Percentiles rank a stretch among this genome's conserved stretches.
These are phyloP conservation scores for Apiospora koreana DNA, from an alignment of 2,329 filamentous ascomycete genomes.

Conservation along the genomic window DNA sequence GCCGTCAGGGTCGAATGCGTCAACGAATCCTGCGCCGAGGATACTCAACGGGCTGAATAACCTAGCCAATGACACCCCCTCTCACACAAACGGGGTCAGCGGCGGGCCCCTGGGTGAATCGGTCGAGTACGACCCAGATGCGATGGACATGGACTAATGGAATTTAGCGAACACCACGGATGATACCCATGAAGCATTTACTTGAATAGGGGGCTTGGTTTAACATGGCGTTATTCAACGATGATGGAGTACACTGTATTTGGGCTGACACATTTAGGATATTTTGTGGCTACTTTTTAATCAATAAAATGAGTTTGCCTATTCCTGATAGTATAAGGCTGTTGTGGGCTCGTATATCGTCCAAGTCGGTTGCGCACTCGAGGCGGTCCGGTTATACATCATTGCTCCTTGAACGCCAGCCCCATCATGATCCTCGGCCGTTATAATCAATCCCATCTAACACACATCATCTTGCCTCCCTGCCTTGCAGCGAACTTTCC, in stretches of 20 bases:
- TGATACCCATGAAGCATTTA: conserved; percentile 9
- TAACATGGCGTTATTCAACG: background rate
- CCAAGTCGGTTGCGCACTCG: background rate
- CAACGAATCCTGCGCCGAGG: background rate
- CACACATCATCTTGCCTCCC: background rate
- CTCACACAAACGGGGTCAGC: background rate
- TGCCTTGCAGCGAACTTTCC: background rate
- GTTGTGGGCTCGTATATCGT: background rate
- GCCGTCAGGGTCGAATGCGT: background rate
- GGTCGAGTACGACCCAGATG: conserved; percentile 54
- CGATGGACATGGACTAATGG: conserved; percentile 49
- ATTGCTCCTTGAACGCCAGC: conserved; percentile 4
- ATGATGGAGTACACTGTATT: background rate
- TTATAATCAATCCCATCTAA: background rate
- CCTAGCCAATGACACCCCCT: conserved; percentile 15
- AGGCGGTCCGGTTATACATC: background rate
- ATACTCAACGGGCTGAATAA: conserved; percentile 16
- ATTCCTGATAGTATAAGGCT: conserved; percentile 34
- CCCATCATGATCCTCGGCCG: background rate
- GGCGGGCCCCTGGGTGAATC: background rate
- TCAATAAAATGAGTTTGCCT: conserved; percentile 22
- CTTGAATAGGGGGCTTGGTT: background rate
- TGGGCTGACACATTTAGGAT: background rate
- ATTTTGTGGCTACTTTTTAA: conserved; percentile 15
- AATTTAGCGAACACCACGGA: background rate